A percentile compares a stretch with the other conserved stretches of the same genome.
These are phyloP conservation scores for Neoscytalidium dimidiatum DNA, from an alignment of 2,329 filamentous ascomycete species.

Conservation along the genomic window DNA sequence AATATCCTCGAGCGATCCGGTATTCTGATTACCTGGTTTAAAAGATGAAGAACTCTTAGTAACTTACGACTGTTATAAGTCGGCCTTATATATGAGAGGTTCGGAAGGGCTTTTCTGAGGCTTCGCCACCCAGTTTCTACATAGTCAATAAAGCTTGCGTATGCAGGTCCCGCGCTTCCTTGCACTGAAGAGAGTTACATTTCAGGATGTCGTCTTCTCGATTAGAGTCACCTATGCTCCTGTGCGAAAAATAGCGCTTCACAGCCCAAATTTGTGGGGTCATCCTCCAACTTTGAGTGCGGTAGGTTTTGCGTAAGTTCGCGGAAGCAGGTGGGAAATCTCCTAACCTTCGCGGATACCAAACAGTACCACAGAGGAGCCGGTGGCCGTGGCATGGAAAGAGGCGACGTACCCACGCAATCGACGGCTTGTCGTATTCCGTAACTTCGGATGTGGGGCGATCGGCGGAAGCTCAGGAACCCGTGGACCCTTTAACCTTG, in stretches of 20 bases:
- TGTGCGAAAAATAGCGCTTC: not conserved
- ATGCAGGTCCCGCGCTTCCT: not conserved
- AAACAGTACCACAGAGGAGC: not conserved
- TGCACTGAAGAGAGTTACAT: not conserved
- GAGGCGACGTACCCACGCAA: not conserved
- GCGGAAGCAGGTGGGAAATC: not conserved
- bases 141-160: not conserved
- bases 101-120: not conserved
- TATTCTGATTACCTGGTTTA: not conserved
- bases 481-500: not conserved
- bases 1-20: not conserved
- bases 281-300: too few species aligned
- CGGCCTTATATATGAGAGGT: not conserved
- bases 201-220: not conserved
- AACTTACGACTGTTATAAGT: not conserved
- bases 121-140: not conserved
- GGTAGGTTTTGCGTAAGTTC: not conserved
- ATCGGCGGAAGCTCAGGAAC: not conserved
- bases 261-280: not conserved
- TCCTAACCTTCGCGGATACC: not conserved
- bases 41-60: not conserved
- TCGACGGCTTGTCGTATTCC: not conserved
- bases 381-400: not conserved
- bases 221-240: not conserved
- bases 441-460: not conserved